Evolutionary conservation across 805 yeast genomes (phyloP).

Genomic region (Ogataea salicorniae): DNA sequence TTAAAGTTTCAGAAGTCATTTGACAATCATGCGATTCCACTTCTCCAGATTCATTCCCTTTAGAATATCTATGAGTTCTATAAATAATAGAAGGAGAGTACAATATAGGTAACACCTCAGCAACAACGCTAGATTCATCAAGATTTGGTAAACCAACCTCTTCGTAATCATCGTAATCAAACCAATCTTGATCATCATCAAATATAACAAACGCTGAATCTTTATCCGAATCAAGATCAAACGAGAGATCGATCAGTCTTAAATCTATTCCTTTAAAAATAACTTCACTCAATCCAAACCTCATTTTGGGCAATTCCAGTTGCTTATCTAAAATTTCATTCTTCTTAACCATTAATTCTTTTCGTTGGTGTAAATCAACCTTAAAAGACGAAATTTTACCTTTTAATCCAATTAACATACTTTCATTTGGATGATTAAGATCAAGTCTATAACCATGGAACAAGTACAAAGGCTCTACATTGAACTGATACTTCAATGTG

Average conservation of each 20-base stretch:
- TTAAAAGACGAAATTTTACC: slow-evolving; percentile 48
- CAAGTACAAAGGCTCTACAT: slow-evolving; percentile 63
- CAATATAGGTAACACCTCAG: slow-evolving; percentile 57
- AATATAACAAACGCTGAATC: slow-evolving; percentile 28
- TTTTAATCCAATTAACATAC: slow-evolving; percentile 60
- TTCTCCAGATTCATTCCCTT: slow-evolving; percentile 37
- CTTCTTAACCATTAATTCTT: slow-evolving; percentile 41
- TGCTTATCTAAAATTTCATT: slow-evolving; percentile 46
- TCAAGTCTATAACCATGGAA: slow-evolving; percentile 62
- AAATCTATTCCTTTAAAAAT: slow-evolving; percentile 52
- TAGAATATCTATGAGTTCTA: slow-evolving; percentile 44
- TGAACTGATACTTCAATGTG: slow-evolving; percentile 73
- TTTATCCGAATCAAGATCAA: slow-evolving; percentile 18
- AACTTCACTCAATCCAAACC: slow-evolving; percentile 58
- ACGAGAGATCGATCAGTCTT: slow-evolving; percentile 47
- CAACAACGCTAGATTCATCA: slow-evolving; percentile 31
- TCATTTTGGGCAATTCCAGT: slow-evolving; percentile 50
- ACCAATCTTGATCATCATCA: slow-evolving; percentile 57
- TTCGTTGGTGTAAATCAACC: slow-evolving; percentile 60
- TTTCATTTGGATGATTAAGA: slow-evolving; percentile 34
- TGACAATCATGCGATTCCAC: slow-evolving; percentile 61
- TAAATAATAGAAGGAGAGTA: slow-evolving; percentile 68
- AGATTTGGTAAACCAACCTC: slow-evolving; percentile 47
- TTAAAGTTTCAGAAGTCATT: slow-evolving; percentile 34
- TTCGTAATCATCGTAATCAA: slow-evolving; percentile 54